Evolutionary conservation across 768 basidiomycete species (phyloP), one percentile per base, ranked within the genome.

Genomic region (Neoboletus brunneissimus): DNA sequence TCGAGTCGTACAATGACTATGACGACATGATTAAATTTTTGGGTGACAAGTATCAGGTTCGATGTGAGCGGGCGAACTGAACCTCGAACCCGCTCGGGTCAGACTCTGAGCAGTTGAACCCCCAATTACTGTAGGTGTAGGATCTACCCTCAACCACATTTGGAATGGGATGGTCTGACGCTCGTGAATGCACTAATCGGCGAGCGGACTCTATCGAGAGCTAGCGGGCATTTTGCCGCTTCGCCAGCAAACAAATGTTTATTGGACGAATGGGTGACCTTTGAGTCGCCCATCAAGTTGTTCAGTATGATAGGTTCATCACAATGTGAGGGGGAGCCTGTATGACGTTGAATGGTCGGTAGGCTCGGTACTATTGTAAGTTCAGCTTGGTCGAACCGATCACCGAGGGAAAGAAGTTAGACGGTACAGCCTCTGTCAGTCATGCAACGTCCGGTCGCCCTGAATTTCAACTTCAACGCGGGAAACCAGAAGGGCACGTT

Each of bases 21-120:
- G 44, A 52, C n/a, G 49, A 46, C 45, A 47, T 29, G 22, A 31
- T 48, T 18, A 9, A 48, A 18, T 27, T 38, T 38, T 35, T 25
- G 25, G 25, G 25, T 34, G 34, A 18, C 29, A 32, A 15, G 34
- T 34, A 22, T 20, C 20, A 25, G 25, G 20, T 35, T 41, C 44
- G 45, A 51, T 37, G 22, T 57, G 38, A 27, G 55, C 45, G 41
- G 56, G 34, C 57, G 23, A 43, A 31, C 41, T 44, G 40, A 23
- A 52, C 31, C 52, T 35, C 18, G 29, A 34, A 11, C 6, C 20
- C 37, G 42, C 22, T 15, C 16, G 43, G 31, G 48, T 37, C 25
- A 31, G 23, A 25, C 11, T 42, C 34, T n/a, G 57, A 46, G 3
- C 6, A 18, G 37, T 46, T 6, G 40, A 7, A 48, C 35, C 47